Conservation (phyloP, 257 asterid species). For the Petrea volubilis region DNA sequence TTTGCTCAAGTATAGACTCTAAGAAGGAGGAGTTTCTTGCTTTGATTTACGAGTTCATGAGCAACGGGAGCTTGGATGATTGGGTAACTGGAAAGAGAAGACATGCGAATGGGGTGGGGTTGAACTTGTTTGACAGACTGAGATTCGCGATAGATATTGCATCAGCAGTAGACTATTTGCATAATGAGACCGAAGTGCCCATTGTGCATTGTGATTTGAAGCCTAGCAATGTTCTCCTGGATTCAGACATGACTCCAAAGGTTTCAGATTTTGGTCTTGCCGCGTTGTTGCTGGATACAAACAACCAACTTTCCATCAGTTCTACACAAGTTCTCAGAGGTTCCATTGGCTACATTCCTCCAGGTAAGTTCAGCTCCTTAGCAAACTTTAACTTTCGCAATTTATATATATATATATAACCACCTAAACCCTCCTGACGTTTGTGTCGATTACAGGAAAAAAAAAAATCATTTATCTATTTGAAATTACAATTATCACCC, state of each 20-base stretch:
- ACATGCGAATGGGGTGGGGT: slow-evolving; percentile 16
- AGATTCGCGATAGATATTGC: slow-evolving; percentile 50
- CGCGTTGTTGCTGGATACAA: slow-evolving; percentile 31
- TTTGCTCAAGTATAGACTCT: slow-evolving; percentile 50
- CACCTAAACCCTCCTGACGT: too few relatives aligned
- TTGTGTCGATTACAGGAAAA: too few relatives aligned
- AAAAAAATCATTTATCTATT: too few relatives aligned
- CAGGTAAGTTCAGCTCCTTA: slow-evolving; percentile 60
- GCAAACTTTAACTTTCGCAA: too few relatives aligned
- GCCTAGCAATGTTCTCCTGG: slow-evolving; percentile 61
- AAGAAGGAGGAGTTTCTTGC: slow-evolving; percentile 51
- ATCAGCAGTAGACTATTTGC: slow-evolving; percentile 51
- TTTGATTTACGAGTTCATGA: slow-evolving; percentile 53
- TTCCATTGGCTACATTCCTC: slow-evolving; percentile 73
- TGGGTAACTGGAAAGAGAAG: slow-evolving; percentile 53
- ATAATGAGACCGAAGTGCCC: slow-evolving; percentile 44
- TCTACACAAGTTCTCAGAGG: slow-evolving; percentile 53
- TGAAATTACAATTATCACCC: too few relatives aligned
- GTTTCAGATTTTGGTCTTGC: slow-evolving; percentile 69
- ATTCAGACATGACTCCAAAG: slow-evolving; percentile 55
- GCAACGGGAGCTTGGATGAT: slow-evolving; percentile 65
- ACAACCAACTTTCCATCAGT: slow-evolving; percentile 36
- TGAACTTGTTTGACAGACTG: slow-evolving; percentile 35
- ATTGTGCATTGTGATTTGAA: slow-evolving; percentile 62
- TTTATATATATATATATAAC: too few relatives aligned